Conservation (phyloP, 2,329 filamentous ascomycete genomes). For the Phyllosticta citriasiana region DNA sequence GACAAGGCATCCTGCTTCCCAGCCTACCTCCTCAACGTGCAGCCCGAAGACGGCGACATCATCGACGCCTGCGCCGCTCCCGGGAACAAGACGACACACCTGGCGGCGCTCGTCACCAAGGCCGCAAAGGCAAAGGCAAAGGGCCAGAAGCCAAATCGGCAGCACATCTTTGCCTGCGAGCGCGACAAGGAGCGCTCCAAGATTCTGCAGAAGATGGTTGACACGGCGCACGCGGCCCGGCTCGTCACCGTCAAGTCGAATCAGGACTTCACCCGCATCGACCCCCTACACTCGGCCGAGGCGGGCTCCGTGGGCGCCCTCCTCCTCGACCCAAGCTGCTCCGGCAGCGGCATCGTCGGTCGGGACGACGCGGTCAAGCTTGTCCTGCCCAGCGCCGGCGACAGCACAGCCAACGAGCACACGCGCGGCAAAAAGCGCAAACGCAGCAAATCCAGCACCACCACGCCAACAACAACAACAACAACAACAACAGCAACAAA, state of each 20-base stretch:
- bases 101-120: constrained; percentile 60
- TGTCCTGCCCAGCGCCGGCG: constrained; percentile 37
- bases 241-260: constrained; percentile 60
- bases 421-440: constrained; percentile 18
- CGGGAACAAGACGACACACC: constrained; percentile 93
- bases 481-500: too few species aligned
- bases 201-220: constrained; percentile 77
- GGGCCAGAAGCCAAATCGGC: constrained; percentile 11
- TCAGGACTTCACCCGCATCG: constrained; percentile 71
- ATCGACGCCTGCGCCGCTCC: constrained; percentile 93
- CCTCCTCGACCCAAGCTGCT: constrained; percentile 88
- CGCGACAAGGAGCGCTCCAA: constrained; percentile 61
- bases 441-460: constrained; percentile 16
- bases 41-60: constrained; percentile 58
- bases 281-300: constrained; percentile 47
- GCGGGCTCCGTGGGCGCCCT: constrained; percentile 68
- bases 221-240: constrained; percentile 58
- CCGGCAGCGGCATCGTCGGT: constrained; percentile 87
- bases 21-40: constrained; percentile 70
- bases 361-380: constrained; percentile 58
- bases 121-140: background rate
- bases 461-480: constrained; percentile 9
- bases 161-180: constrained; percentile 67
- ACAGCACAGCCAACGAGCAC: background rate
- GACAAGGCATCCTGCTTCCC: constrained; percentile 98